phyloP scores from a whole-genome alignment of 2,329 filamentous ascomycete genomes.

The Paraphaeosphaeria sporulosa region DNA sequence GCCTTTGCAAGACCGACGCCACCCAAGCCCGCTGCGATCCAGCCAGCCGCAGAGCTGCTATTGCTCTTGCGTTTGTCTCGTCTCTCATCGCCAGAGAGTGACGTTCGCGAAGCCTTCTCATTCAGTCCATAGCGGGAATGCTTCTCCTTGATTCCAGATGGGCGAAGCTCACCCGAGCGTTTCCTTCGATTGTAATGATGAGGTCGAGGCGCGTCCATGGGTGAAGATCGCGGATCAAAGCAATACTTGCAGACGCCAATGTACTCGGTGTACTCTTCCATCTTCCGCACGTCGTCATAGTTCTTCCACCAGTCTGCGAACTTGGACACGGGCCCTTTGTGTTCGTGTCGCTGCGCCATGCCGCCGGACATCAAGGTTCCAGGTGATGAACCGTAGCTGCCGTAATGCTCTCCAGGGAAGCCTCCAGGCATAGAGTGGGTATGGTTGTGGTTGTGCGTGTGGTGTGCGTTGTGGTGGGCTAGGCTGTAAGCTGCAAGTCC shows the following conservation, averaged over 20 bases:
- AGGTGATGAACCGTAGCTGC: constrained; percentile 26
- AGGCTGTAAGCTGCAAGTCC: constrained; percentile 57
- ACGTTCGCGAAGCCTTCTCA: constrained; percentile 41
- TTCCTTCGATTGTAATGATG: constrained; percentile 62
- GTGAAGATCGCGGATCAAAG: constrained; percentile 66
- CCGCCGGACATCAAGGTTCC: constrained; percentile 38
- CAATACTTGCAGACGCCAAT: constrained; percentile 72
- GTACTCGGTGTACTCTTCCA: constrained; percentile 72
- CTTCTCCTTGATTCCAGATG: constrained; percentile 62
- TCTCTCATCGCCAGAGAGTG: constrained; percentile 45
- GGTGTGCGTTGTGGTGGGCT: constrained; percentile 50
- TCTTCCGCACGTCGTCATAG: constrained; percentile 69
- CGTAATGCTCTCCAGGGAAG: constrained; percentile 35
- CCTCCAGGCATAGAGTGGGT: constrained; percentile 38
- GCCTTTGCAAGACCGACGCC: constrained; percentile 61
- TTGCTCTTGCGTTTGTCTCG: constrained; percentile 50
- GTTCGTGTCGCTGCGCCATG: constrained; percentile 59
- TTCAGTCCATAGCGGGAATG: constrained; percentile 60
- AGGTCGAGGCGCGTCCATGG: constrained; percentile 65
- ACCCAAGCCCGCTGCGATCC: constrained; percentile 63
- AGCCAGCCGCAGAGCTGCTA: constrained; percentile 56
- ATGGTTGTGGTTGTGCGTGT: constrained; percentile 29
- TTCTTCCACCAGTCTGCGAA: constrained; percentile 69
- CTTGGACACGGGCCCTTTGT: constrained; percentile 63
- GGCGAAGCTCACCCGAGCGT: constrained; percentile 55